These are phyloP conservation scores for Yamadazyma sp. DNA, from an alignment of 805 yeast genomes.

Conservation along the genomic window DNA sequence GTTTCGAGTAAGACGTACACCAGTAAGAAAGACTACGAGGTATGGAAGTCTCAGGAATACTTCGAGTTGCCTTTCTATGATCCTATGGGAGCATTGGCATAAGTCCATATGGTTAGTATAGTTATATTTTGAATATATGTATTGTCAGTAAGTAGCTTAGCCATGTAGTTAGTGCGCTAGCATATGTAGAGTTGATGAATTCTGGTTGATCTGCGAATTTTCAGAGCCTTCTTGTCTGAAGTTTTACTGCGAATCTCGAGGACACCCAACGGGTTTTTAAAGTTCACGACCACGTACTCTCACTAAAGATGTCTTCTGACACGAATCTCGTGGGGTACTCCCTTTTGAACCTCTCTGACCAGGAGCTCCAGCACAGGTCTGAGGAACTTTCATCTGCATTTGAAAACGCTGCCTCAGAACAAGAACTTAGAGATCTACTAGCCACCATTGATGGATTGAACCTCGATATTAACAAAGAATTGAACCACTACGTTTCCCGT, in stretches of 20 bases:
- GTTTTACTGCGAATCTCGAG: too few relatives aligned
- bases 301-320: conserved; percentile 1
- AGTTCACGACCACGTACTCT: too few relatives aligned
- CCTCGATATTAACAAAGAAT: conserved; percentile 24
- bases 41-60: conserved; percentile 35
- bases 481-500: conserved; percentile 23
- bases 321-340: conserved; percentile 2
- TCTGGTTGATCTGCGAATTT: too few relatives aligned
- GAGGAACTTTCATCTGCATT: conserved; percentile 1
- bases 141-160: too few relatives aligned
- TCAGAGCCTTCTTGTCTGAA: too few relatives aligned
- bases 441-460: conserved; percentile 28
- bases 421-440: conserved; percentile 29
- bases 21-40: conserved; percentile 32
- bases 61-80: conserved; percentile 39
- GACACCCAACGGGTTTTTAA: too few relatives aligned
- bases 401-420: conserved; percentile 23
- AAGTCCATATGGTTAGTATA: too few relatives aligned
- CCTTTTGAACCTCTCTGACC: conserved; percentile 1
- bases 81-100: conserved; percentile 46
- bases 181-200: too few relatives aligned
- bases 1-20: conserved; percentile 41
- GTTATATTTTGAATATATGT: too few relatives aligned
- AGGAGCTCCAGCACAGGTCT: conserved; percentile 4
- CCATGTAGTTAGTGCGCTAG: too few relatives aligned